These are phyloP conservation scores for Sarocladiaceae sp. DNA, from an alignment of 2,329 filamentous ascomycete genomes.

Conservation along the genomic window DNA sequence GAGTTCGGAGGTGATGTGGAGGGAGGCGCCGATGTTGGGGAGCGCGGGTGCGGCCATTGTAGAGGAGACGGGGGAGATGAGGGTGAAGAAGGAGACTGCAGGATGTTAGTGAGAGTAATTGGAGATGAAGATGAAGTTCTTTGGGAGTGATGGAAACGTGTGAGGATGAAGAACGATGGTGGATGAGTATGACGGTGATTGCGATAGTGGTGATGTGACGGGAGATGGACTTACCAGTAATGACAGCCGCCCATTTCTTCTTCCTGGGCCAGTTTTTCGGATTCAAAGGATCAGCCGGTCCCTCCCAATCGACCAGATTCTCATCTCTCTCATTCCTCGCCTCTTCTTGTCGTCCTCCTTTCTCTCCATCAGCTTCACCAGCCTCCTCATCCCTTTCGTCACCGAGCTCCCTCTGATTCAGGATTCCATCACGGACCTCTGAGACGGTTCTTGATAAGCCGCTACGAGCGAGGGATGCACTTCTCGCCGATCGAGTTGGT, in stretches of 20 bases:
- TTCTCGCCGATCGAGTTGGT: background rate
- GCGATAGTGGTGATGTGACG: background rate
- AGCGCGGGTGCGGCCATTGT: slow-evolving; percentile 48
- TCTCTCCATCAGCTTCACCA: too few species aligned
- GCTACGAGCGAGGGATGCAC: slow-evolving; percentile 5
- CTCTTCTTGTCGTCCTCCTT: background rate
- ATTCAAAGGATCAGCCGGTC: slow-evolving; percentile 34
- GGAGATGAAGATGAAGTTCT: too few species aligned
- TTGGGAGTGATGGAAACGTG: too few species aligned
- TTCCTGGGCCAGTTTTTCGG: slow-evolving; percentile 31
- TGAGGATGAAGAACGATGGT: too few species aligned
- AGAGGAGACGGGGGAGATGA: slow-evolving; percentile 19
- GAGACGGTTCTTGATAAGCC: slow-evolving; percentile 27
- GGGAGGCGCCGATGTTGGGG: slow-evolving; percentile 39
- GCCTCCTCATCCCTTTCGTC: slow-evolving; percentile 13
- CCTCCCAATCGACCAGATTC: slow-evolving; percentile 43
- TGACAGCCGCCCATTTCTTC: slow-evolving; percentile 35
- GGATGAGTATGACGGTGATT: too few species aligned
- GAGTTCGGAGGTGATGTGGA: slow-evolving; percentile 38
- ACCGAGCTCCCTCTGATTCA: slow-evolving; percentile 28
- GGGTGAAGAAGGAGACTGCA: slow-evolving; percentile 7
- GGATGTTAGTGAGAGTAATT: background rate
- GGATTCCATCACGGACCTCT: slow-evolving; percentile 33
- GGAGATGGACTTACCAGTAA: slow-evolving; percentile 2
- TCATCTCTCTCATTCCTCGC: slow-evolving; percentile 19